Conservation (phyloP, 805 yeast species). For the Nakazawaea wyomingensis region DNA sequence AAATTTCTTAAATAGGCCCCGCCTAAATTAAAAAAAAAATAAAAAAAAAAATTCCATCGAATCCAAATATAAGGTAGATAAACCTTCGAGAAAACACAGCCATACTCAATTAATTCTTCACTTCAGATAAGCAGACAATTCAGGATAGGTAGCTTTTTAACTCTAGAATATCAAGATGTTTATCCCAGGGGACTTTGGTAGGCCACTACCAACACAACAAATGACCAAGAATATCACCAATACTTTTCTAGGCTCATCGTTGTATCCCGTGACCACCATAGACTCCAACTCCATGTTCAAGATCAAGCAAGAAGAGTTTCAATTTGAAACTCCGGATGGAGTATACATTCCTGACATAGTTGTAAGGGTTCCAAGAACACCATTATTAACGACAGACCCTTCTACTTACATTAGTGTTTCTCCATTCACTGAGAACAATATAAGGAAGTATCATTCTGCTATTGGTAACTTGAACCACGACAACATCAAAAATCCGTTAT, state of each 20-base stretch:
- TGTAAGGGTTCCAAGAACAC: constrained; percentile 30
- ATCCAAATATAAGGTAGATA: too few species aligned
- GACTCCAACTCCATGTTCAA: constrained; percentile 29
- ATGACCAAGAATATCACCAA: constrained; percentile 8
- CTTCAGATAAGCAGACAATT: too few species aligned
- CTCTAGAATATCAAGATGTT: constrained; percentile 1
- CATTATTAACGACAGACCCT: constrained; percentile 35
- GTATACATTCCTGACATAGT: constrained; percentile 26
- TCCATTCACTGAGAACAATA: constrained; percentile 39
- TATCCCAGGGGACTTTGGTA: constrained; percentile 13
- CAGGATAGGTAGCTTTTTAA: background rate
- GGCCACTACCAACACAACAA: constrained; percentile 7
- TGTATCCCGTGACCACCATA: constrained; percentile 17
- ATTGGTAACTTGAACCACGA: constrained; percentile 31
- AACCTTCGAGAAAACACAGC: too few species aligned
- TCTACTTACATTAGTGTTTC: constrained; percentile 50
- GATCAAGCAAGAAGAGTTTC: constrained; percentile 24
- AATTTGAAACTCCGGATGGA: constrained; percentile 28
- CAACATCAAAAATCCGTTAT: constrained; percentile 34
- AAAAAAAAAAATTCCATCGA: background rate
- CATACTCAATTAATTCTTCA: too few species aligned
- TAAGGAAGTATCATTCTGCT: constrained; percentile 31
- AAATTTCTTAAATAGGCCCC: too few species aligned
- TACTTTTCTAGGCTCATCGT: constrained; percentile 9
- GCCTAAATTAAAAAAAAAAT: background rate